Conservation (phyloP, 495 filamentous ascomycete genomes). For the Margaritispora aquatica region DNA sequence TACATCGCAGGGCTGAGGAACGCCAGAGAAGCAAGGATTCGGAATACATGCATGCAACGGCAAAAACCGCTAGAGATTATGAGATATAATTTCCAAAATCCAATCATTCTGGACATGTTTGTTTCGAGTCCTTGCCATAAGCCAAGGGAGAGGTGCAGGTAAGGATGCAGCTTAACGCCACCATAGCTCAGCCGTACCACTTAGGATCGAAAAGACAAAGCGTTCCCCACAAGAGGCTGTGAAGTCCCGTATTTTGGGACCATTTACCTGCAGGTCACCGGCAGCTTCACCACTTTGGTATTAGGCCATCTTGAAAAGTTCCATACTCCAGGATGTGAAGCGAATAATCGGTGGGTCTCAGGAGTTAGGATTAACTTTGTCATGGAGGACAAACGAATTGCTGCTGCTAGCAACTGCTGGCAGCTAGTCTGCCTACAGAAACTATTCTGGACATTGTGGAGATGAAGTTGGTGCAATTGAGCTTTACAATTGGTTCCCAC, state of each 20-base stretch:
- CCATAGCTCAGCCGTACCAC: constrained; percentile 12
- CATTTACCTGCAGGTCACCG: background rate
- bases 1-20: background rate
- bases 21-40: background rate
- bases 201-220: background rate
- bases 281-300: background rate
- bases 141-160: constrained; percentile 1
- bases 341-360: background rate
- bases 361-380: background rate
- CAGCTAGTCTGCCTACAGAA: background rate
- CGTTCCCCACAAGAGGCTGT: background rate
- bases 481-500: background rate
- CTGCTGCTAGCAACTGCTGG: background rate
- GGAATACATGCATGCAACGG: background rate
- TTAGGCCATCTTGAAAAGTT: background rate
- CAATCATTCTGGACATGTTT: background rate
- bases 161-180: constrained; percentile 8
- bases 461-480: background rate
- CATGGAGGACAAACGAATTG: background rate
- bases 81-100: background rate
- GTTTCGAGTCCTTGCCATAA: background rate
- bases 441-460: background rate
- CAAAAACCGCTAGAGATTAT: background rate
- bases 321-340: background rate
- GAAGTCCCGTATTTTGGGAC: background rate